These are phyloP conservation scores for Mycena sp. DNA, from an alignment of 1,284 basidiomycete genomes.

Conservation along the genomic window DNA sequence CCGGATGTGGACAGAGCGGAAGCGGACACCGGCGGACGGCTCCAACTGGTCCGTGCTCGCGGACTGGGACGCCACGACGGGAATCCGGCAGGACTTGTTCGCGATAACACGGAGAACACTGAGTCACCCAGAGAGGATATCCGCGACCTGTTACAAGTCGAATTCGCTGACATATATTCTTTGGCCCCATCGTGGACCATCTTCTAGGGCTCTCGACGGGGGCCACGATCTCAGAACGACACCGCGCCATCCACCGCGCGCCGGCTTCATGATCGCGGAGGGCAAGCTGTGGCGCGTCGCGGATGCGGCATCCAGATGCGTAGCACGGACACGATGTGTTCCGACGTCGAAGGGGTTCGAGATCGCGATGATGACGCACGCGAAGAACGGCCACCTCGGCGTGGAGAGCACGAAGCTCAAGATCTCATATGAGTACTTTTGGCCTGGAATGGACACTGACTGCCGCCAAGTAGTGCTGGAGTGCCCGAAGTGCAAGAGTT, in stretches of 20 bases:
- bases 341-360: slow-evolving; percentile 1
- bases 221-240: slow-evolving; percentile 28
- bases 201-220: neutral
- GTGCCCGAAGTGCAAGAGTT: slow-evolving; percentile 41
- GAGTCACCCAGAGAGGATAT: neutral
- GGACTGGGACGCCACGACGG: slow-evolving; percentile 42
- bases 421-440: slow-evolving; percentile 38
- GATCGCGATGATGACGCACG: slow-evolving; percentile 33
- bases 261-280: slow-evolving; percentile 43
- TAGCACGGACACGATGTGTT: slow-evolving; percentile 31
- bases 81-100: slow-evolving; percentile 42
- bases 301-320: slow-evolving; percentile 25
- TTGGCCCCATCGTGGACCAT: slow-evolving; percentile 7
- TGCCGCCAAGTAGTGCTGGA: slow-evolving; percentile 35
- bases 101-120: neutral
- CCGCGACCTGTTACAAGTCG: slow-evolving; percentile 21
- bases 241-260: slow-evolving; percentile 38
- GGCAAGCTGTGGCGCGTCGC: slow-evolving; percentile 43
- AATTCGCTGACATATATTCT: slow-evolving; percentile 34
- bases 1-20: slow-evolving; percentile 16
- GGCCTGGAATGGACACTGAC: slow-evolving; percentile 39
- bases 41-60: slow-evolving; percentile 40
- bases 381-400: slow-evolving; percentile 40
- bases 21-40: slow-evolving; percentile 36
- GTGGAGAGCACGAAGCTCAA: slow-evolving; percentile 40